phyloP scores from a whole-genome alignment of 352 stramenopile species.

The Globisporangium cylindrosporum region DNA sequence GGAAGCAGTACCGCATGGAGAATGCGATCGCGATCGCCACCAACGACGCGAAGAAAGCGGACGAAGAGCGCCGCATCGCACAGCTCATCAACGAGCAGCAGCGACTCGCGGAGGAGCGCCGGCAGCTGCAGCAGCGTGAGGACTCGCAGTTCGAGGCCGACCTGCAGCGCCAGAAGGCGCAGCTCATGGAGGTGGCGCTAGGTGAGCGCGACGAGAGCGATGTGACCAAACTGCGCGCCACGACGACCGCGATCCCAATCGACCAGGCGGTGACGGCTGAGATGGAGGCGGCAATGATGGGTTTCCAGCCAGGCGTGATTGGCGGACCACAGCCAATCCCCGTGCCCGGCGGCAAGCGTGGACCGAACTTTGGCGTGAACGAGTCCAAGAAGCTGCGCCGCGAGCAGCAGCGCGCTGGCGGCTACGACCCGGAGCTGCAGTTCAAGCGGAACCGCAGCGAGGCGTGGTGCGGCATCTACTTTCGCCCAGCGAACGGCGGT shows the following conservation, averaged over 20 bases:
- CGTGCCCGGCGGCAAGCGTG: constrained; percentile 76
- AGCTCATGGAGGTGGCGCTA: constrained; percentile 85
- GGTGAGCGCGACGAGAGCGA: constrained; percentile 81
- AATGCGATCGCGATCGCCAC: constrained; percentile 82
- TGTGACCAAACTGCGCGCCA: constrained; percentile 65
- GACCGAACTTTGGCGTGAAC: constrained; percentile 73
- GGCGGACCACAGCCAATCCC: constrained; percentile 73
- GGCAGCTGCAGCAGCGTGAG: constrained; percentile 72
- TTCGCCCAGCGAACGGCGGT: constrained; percentile 40
- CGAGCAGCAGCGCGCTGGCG: constrained; percentile 76
- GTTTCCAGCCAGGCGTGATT: constrained; percentile 73
- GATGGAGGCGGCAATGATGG: constrained; percentile 89
- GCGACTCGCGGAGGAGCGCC: constrained; percentile 70
- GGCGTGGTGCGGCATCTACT: constrained; percentile 79
- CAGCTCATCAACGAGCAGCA: constrained; percentile 85
- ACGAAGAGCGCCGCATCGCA: constrained; percentile 83
- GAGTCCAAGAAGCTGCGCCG: constrained; percentile 76
- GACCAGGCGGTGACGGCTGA: constrained; percentile 84
- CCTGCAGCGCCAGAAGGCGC: constrained; percentile 73
- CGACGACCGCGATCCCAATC: constrained; percentile 81
- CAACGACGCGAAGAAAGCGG: constrained; percentile 83
- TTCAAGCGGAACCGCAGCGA: constrained; percentile 81
- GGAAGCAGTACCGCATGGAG: constrained; percentile 83
- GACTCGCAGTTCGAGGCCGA: constrained; percentile 81
- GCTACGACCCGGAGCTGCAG: constrained; percentile 73